A percentile compares a stretch with the other conserved stretches of the same genome.
phyloP scores from a whole-genome alignment of 2,329 filamentous ascomycete genomes.

The Alternaria dauci region DNA sequence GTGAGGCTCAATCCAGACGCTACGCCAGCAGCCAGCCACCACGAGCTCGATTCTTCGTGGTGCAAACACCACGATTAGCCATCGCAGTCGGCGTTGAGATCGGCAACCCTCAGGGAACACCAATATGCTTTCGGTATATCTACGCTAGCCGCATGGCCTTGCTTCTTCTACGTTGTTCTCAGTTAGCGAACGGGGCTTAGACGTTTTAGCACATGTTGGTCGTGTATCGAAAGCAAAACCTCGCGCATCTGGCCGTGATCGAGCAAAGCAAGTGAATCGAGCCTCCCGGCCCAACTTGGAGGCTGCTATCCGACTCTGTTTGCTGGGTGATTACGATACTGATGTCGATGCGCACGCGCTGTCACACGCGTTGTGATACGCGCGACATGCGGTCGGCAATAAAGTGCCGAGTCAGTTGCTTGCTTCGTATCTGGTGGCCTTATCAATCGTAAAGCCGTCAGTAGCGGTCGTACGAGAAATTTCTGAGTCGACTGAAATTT shows the following conservation, averaged over 20 bases:
- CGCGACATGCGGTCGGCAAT: slow-evolving; percentile 1
- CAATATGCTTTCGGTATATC: background rate
- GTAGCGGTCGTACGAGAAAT: background rate
- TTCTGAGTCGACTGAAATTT: background rate
- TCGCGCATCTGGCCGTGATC: background rate
- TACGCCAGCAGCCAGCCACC: background rate
- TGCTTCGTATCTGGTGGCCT: slow-evolving; percentile 5
- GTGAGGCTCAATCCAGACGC: background rate
- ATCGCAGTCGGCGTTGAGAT: slow-evolving; percentile 1
- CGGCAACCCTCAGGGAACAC: background rate
- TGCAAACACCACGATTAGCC: background rate
- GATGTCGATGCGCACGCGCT: background rate
- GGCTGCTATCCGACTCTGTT: slow-evolving; percentile 6
- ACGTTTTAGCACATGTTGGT: slow-evolving; percentile 6
- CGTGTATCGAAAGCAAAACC: slow-evolving; percentile 3
- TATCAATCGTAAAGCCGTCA: background rate
- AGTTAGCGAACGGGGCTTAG: background rate
- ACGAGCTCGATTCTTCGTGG: background rate
- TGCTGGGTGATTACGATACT: background rate
- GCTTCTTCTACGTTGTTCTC: slow-evolving; percentile 11
- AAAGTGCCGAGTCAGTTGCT: background rate
- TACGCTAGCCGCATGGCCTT: slow-evolving; percentile 10
- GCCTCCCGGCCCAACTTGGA: background rate
- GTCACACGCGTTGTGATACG: background rate
- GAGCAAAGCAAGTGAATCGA: slow-evolving; percentile 4